A percentile compares a stretch with the other conserved stretches of the same genome.
phyloP scores from a whole-genome alignment of 1,139 yeast genomes.

The Geotrichum histeridarum region DNA sequence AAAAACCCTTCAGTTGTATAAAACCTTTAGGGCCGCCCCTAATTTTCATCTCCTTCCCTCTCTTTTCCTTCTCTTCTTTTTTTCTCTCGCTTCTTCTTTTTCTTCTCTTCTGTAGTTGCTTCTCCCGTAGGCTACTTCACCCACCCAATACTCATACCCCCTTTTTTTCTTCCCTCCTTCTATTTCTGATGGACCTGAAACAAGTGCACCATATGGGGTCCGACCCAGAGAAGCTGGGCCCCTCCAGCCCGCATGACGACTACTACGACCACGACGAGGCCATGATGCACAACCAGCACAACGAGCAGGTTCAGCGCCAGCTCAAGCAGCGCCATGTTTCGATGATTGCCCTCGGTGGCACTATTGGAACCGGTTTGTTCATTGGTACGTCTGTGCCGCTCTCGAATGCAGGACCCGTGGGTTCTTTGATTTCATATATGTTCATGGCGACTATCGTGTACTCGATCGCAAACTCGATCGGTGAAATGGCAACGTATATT shows the following conservation, averaged over 20 bases:
- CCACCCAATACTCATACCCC: background rate
- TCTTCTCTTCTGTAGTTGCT: background rate
- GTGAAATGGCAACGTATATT: constrained; percentile 59
- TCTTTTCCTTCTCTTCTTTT: background rate
- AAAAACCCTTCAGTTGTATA: no score
- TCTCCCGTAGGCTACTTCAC: background rate
- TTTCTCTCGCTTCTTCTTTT: background rate
- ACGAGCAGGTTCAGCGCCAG: constrained; percentile 15
- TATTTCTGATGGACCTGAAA: constrained; percentile 1
- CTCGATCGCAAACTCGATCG: constrained; percentile 52
- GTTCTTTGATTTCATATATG: constrained; percentile 46
- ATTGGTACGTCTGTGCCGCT: constrained; percentile 52
- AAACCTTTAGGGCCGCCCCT: no score
- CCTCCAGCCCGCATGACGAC: background rate
- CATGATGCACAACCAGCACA: background rate
- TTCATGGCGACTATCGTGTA: constrained; percentile 51
- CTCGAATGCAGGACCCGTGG: constrained; percentile 53
- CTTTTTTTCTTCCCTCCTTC: background rate
- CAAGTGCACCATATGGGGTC: background rate
- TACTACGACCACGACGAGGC: constrained; percentile 4
- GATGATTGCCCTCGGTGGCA: constrained; percentile 39
- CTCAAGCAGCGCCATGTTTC: constrained; percentile 43
- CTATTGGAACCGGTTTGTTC: constrained; percentile 54
- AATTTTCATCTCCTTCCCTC: no score
- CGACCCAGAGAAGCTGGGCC: constrained; percentile 6